phyloP scores from a whole-genome alignment of 192 early-diverging fungal species.

The Mortierella antarctica region DNA sequence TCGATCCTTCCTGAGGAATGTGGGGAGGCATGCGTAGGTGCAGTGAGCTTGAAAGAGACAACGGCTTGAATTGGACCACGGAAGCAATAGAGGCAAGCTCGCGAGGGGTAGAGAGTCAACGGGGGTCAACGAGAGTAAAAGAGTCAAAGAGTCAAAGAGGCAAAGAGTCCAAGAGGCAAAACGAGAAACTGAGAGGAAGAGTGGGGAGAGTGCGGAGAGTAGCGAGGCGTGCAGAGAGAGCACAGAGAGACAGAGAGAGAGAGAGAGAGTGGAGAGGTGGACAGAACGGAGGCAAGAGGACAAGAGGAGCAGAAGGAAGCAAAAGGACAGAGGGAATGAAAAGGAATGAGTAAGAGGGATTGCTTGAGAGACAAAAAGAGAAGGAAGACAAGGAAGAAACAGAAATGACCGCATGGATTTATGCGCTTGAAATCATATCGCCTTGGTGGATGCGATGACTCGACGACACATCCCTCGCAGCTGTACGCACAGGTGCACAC shows the following conservation, averaged over 20 bases:
- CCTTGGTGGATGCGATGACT: too few relatives aligned
- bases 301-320: not conserved
- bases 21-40: conserved; percentile 13
- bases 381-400: not conserved
- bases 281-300: not conserved
- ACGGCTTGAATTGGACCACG: not conserved
- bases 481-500: too few relatives aligned
- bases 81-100: not conserved
- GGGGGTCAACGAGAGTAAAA: too few relatives aligned
- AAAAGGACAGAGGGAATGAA: not conserved
- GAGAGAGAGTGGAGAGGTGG: conserved; percentile 3
- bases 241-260: conserved; percentile 1
- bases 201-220: not conserved
- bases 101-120: not conserved
- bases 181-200: not conserved
- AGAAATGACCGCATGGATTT: too few relatives aligned
- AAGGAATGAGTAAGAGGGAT: not conserved
- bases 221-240: not conserved
- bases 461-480: too few relatives aligned
- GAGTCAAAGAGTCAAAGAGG: not conserved
- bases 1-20: not conserved
- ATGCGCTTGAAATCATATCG: too few relatives aligned
- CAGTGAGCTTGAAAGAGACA: not conserved
- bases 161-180: not conserved
- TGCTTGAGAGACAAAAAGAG: not conserved